phyloP scores from a whole-genome alignment of 2,329 filamentous ascomycete species.

The Tolypocladium sp. region DNA sequence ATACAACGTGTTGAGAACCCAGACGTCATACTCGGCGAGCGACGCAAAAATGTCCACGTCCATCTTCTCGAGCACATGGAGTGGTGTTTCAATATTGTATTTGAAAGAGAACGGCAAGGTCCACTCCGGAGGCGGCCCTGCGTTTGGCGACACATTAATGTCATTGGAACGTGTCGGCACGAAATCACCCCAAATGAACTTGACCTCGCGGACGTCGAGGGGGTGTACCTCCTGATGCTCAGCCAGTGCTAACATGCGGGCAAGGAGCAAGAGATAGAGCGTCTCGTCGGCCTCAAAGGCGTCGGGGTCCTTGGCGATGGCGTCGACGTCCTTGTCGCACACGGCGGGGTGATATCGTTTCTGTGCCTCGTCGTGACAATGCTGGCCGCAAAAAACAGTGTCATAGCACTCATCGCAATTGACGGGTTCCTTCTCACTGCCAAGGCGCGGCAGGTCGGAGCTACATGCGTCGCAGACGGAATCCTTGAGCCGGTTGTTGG shows the following conservation, averaged over 20 bases:
- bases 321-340: constrained; percentile 58
- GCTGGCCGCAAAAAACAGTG: constrained; percentile 55
- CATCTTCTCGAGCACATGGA: constrained; percentile 78
- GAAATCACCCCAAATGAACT: constrained; percentile 64
- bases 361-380: constrained; percentile 49
- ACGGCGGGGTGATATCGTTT: constrained; percentile 54
- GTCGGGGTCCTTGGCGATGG: constrained; percentile 55
- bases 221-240: constrained; percentile 52
- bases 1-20: constrained; percentile 87
- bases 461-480: constrained; percentile 86
- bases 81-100: constrained; percentile 63
- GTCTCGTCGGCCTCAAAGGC: constrained; percentile 50
- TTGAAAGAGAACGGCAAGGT: constrained; percentile 72
- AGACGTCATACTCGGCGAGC: constrained; percentile 55
- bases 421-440: constrained; percentile 34
- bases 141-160: constrained; percentile 42
- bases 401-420: constrained; percentile 54
- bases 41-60: constrained; percentile 65
- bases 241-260: constrained; percentile 54
- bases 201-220: constrained; percentile 53
- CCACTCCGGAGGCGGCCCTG: constrained; percentile 49
- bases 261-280: constrained; percentile 53
- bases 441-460: constrained; percentile 55
- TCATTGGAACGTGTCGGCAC: constrained; percentile 42
- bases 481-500: constrained; percentile 81